Percentiles rank a stretch among this genome's conserved stretches.
phyloP scores from a whole-genome alignment of 2,329 filamentous ascomycete genomes.

The Colletotrichum tropicale region DNA sequence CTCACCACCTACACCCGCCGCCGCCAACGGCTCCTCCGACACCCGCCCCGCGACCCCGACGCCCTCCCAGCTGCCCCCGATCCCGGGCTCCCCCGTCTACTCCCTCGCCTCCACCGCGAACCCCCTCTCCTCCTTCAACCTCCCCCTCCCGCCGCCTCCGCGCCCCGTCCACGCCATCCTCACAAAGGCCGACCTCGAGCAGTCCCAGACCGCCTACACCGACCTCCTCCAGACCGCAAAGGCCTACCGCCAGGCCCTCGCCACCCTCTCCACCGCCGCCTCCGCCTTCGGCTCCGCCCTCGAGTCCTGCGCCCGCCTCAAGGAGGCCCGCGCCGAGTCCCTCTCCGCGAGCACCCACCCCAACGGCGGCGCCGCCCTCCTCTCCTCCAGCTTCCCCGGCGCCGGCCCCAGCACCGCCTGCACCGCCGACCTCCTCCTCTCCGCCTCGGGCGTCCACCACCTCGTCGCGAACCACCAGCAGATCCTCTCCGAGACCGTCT shows the following conservation, averaged over 20 bases:
- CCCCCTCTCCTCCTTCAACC: constrained; percentile 61
- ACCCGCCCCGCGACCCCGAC: constrained; percentile 45
- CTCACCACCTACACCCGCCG: constrained; percentile 23
- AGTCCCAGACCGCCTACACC: constrained; percentile 66
- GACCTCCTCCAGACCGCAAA: constrained; percentile 68
- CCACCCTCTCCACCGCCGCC: constrained; percentile 63
- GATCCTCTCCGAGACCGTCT: constrained; percentile 72
- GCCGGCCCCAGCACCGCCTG: constrained; percentile 48
- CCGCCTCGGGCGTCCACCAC: constrained; percentile 69
- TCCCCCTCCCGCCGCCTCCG: constrained; percentile 66
- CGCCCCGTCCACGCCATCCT: constrained; percentile 63
- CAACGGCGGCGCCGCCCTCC: constrained; percentile 14
- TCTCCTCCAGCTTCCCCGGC: constrained; percentile 52
- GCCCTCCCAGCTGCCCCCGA: constrained; percentile 60
- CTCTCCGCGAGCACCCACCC: constrained; percentile 40
- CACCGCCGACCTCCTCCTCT: constrained; percentile 67
- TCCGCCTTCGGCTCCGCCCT: constrained; percentile 69
- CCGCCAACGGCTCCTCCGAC: constrained; percentile 25
- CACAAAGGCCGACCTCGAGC: constrained; percentile 66
- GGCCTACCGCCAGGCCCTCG: constrained; percentile 66
- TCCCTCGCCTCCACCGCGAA: constrained; percentile 68
- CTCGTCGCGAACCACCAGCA: constrained; percentile 73
- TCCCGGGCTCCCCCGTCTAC: constrained; percentile 68
- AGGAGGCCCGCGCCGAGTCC: constrained; percentile 67
- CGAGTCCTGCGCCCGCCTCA: constrained; percentile 71